Evolutionary conservation across 805 yeast genomes (phyloP).

Genomic region (Saturnispora serradocipensis): DNA sequence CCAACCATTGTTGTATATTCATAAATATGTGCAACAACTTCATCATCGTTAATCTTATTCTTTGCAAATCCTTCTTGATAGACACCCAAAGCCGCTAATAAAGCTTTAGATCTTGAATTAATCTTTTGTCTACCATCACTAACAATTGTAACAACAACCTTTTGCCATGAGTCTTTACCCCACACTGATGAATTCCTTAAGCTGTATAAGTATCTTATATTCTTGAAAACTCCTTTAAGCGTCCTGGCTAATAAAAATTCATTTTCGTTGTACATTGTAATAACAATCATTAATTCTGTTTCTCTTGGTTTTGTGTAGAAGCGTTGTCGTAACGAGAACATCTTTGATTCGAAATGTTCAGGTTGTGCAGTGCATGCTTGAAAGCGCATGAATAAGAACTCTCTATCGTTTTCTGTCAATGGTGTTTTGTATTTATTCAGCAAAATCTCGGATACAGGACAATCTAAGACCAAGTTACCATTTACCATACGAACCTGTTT

Average conservation of each 20-base stretch:
- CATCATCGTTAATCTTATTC: slow-evolving; percentile 72
- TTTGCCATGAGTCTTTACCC: slow-evolving; percentile 97
- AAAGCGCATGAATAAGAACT: slow-evolving; percentile 82
- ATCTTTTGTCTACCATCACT: slow-evolving; percentile 88
- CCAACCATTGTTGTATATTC: slow-evolving; percentile 93
- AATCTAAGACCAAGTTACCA: slow-evolving; percentile 80
- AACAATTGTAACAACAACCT: slow-evolving; percentile 79
- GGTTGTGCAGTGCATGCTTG: slow-evolving; percentile 95
- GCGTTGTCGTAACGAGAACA: slow-evolving; percentile 76
- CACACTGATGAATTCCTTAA: slow-evolving; percentile 58
- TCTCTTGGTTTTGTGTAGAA: slow-evolving; percentile 69
- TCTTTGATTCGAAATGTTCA: slow-evolving; percentile 45
- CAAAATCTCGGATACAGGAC: slow-evolving; percentile 73
- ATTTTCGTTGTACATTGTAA: slow-evolving; percentile 87
- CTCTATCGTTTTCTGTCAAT: slow-evolving; percentile 38
- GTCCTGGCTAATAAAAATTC: slow-evolving; percentile 78
- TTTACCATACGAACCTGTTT: slow-evolving; percentile 45
- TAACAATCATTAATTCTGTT: slow-evolving; percentile 78
- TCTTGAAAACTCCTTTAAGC: slow-evolving; percentile 82
- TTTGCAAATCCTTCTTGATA: slow-evolving; percentile 96
- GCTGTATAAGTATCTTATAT: slow-evolving; percentile 66
- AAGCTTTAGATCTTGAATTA: slow-evolving; percentile 66
- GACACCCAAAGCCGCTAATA: slow-evolving; percentile 79
- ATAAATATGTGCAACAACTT: slow-evolving; percentile 80
- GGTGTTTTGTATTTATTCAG: slow-evolving; percentile 40